Percentiles rank a stretch among this genome's conserved stretches.
Conservation (phyloP, 805 yeast species). For the Zygosaccharomyces pseudorouxii region DNA sequence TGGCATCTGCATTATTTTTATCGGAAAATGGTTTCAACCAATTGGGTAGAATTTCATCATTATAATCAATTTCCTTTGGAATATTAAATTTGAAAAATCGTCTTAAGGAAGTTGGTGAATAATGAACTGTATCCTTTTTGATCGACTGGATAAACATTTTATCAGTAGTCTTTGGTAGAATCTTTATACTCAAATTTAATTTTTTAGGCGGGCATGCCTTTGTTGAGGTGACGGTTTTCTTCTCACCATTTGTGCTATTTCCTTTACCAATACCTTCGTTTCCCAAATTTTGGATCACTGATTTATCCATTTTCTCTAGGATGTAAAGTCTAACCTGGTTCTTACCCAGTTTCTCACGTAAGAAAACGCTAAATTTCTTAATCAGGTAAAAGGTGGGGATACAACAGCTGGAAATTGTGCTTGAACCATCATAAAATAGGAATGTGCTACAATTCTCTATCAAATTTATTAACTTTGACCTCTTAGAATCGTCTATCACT, state of each 20-base stretch:
- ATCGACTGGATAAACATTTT: constrained; percentile 31
- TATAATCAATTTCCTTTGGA: constrained; percentile 20
- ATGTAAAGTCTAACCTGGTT: constrained; percentile 7
- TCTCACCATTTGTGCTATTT: neutral
- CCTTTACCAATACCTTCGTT: neutral
- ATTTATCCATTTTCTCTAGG: constrained; percentile 11
- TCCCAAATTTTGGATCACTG: neutral
- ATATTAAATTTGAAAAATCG: constrained; percentile 30
- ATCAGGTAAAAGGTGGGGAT: constrained; percentile 25
- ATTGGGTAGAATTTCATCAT: constrained; percentile 28
- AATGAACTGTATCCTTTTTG: constrained; percentile 31
- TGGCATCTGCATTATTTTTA: constrained; percentile 17
- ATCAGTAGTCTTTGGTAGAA: constrained; percentile 19
- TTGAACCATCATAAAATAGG: constrained; percentile 28
- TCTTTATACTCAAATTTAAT: constrained; percentile 21
- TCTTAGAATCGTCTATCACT: constrained; percentile 20
- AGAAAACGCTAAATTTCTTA: constrained; percentile 19
- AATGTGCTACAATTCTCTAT: constrained; percentile 19
- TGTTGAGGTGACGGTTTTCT: neutral
- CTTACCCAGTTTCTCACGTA: constrained; percentile 11
- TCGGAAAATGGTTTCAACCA: constrained; percentile 29
- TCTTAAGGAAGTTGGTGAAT: constrained; percentile 32
- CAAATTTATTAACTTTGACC: constrained; percentile 15
- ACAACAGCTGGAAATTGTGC: constrained; percentile 22
- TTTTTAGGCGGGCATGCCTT: constrained; percentile 5